Percentiles rank a stretch among this genome's conserved stretches.
phyloP scores from a whole-genome alignment of 805 yeast species.

The Pichia phayaonensis region DNA sequence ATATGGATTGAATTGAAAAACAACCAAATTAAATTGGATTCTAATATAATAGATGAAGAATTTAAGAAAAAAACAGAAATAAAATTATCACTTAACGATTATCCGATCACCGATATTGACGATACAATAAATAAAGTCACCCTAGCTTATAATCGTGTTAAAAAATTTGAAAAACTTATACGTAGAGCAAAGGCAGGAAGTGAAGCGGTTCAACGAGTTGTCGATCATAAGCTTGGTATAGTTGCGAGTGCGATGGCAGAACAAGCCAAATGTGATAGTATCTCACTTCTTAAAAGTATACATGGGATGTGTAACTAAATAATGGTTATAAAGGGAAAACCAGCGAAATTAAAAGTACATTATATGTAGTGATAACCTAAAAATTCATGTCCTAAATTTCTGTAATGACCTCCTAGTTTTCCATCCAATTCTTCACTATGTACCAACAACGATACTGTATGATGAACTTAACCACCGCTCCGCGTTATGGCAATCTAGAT shows the following conservation, averaged over 20 bases:
- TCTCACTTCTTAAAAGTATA: neutral
- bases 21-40: neutral
- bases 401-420: too few species aligned
- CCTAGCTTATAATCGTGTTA: neutral
- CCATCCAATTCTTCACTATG: too few species aligned
- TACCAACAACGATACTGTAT: too few species aligned
- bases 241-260: slow-evolving; percentile 3
- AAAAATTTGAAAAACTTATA: slow-evolving; percentile 30
- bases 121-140: slow-evolving; percentile 9
- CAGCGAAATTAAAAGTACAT: too few species aligned
- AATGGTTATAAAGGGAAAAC: neutral
- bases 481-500: too few species aligned
- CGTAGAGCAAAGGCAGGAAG: slow-evolving; percentile 22
- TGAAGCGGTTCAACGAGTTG: slow-evolving; percentile 15
- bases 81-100: neutral
- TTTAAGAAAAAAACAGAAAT: neutral
- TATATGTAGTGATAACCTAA: too few species aligned
- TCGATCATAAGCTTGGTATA: slow-evolving; percentile 16
- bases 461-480: too few species aligned
- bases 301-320: neutral
- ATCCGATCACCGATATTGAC: neutral
- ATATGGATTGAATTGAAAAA: slow-evolving; percentile 32
- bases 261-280: neutral
- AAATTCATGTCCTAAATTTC: too few species aligned
- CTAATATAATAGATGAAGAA: neutral